Base-by-base conservation (phyloP, 2,329 filamentous ascomycete species). In the Mariannaea sp. region DNA sequence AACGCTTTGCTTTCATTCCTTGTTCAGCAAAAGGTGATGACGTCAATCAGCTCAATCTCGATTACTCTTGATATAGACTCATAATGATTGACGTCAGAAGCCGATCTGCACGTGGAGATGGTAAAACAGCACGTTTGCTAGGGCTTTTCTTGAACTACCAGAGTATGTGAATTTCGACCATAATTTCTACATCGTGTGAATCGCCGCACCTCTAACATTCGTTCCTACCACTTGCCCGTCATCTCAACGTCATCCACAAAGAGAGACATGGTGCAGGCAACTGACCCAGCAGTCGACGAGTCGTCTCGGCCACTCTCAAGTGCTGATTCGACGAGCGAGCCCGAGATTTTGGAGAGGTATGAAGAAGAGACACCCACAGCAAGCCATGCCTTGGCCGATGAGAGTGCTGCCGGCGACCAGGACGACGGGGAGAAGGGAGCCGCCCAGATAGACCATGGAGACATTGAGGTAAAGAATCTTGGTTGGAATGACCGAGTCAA, bases 381-480 rank as follows among this genome's bases (percentile, higher is more conserved):
- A 5, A 74, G 72, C 58, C 72, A 75, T 39, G 65, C 68, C 5
- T 68, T 75, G 8, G 72, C 72, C 6, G 66, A 73, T 1, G 64
- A 70, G 46, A 63, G 63, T 24, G 54, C 57, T 7, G 49, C 62
- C 16, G 55, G 56, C 12, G 73, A 74, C 3, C 67, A 75, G 38
- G 22, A 20, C 20, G 6, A 17, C 13, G 73, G 74, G 4, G 68
- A 76, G 30, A 76, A 75, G 46, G 80, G 79, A 8, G 61, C 71
- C 2, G 60, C 73, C 12, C 80, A 84, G 66, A 66, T 74, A 14
- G 72, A 76, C 10, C 75, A 80, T 46, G 75, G 77, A 6, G 79
- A 71, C 52, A 65, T 76, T 29, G 84, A 87, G 53, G 84, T 88
- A 3, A 78, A 79, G 40, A 41, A 39, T 20, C 19, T 41, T 27